Evolutionary conservation across 129 eudicot genomes (phyloP).

Genomic region (Ambrosia artemisiifolia): DNA sequence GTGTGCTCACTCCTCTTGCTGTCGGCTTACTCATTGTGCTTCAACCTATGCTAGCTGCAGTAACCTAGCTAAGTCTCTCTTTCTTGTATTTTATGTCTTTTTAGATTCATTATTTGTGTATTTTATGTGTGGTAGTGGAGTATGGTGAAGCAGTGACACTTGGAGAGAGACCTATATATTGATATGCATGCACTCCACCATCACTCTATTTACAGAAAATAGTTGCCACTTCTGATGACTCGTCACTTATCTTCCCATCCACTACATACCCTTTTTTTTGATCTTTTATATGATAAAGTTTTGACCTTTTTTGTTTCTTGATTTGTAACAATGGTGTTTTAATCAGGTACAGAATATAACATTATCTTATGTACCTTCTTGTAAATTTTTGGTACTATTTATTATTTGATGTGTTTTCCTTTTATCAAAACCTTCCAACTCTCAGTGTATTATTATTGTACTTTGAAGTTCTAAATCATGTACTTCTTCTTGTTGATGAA

Average conservation of each 20-base stretch:
- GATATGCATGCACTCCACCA: slow-evolving; percentile 11
- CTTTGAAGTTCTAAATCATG: slow-evolving; percentile 35
- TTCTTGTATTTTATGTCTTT: slow-evolving; percentile 9
- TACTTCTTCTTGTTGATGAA: slow-evolving; percentile 28
- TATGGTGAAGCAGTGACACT: slow-evolving; percentile 23
- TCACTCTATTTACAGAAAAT: slow-evolving; percentile 11
- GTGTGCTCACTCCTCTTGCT: slow-evolving; percentile 65
- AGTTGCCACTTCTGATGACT: slow-evolving; percentile 19
- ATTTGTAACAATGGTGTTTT: slow-evolving; percentile 13
- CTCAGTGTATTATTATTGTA: slow-evolving; percentile 17
- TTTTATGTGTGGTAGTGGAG: slow-evolving; percentile 16
- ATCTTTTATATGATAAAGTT: neutral
- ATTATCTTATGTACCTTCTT: slow-evolving; percentile 16
- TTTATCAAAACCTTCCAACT: slow-evolving; percentile 4
- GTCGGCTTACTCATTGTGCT: slow-evolving; percentile 31
- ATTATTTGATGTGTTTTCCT: neutral
- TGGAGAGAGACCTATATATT: slow-evolving; percentile 18
- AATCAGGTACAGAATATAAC: slow-evolving; percentile 23
- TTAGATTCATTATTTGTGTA: slow-evolving; percentile 7
- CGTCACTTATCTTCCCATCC: neutral
- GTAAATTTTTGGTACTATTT: slow-evolving; percentile 23
- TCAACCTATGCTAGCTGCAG: neutral
- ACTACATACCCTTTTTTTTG: too few relatives aligned
- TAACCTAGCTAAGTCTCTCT: neutral
- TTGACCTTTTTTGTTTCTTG: neutral